Percentiles rank a stretch among this genome's conserved stretches.
phyloP scores from a whole-genome alignment of 2,329 filamentous ascomycete genomes.

The Aspergillus fumigatus region DNA sequence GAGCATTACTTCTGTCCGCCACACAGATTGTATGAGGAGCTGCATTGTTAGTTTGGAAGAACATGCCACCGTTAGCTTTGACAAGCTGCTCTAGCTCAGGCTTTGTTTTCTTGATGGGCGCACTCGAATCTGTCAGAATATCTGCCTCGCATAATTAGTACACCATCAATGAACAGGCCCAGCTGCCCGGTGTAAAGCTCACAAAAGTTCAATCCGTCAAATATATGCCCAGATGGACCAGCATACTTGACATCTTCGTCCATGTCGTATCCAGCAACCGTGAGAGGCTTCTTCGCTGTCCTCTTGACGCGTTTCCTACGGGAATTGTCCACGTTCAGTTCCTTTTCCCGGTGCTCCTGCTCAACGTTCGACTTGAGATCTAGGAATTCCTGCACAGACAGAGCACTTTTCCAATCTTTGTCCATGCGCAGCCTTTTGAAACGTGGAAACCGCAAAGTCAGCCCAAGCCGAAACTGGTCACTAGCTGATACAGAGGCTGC shows the following conservation, averaged over 20 bases:
- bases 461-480: conserved; percentile 69
- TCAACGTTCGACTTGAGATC: conserved; percentile 66
- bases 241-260: conserved; percentile 49
- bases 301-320: conserved; percentile 61
- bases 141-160: conserved; percentile 27
- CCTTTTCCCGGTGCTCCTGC: conserved; percentile 64
- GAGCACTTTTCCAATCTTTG: conserved; percentile 73
- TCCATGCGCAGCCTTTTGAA: conserved; percentile 80
- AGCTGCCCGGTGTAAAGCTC: conserved; percentile 11
- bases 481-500: conserved; percentile 72
- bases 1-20: conserved; percentile 63
- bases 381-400: conserved; percentile 74
- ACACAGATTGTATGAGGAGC: conserved; percentile 64
- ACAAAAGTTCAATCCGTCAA: conserved; percentile 74
- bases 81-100: conserved; percentile 73
- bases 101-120: conserved; percentile 70
- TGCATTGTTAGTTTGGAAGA: conserved; percentile 68
- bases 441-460: conserved; percentile 85
- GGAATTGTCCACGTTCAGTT: conserved; percentile 66
- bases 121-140: conserved; percentile 70
- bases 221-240: conserved; percentile 60
- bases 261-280: conserved; percentile 67
- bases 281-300: conserved; percentile 60
- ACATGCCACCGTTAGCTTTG: conserved; percentile 74
- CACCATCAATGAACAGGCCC: neutral